Evolutionary conservation across 768 basidiomycete species (phyloP).

Genomic region (Cystofilobasidium ferigula): DNA sequence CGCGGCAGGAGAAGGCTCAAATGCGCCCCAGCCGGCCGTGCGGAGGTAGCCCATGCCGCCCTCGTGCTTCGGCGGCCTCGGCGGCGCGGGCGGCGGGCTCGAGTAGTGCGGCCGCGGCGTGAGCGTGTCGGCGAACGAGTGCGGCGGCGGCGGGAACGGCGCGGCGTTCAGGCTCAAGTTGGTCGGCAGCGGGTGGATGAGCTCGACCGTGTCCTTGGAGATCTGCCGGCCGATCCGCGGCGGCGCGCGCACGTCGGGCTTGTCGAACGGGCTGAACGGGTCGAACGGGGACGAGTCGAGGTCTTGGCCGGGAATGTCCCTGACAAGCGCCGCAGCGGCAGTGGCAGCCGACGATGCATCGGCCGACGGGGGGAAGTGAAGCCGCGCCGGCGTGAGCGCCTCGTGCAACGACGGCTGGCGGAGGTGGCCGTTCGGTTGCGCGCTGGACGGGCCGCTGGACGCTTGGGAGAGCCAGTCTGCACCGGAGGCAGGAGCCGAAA

Average conservation of each 20-base stretch:
- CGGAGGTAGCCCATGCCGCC: neutral
- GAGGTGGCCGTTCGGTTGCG: neutral
- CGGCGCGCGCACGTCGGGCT: neutral
- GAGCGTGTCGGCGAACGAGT: constrained; percentile 15
- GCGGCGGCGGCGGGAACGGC: constrained; percentile 13
- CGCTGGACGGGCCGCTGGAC: too few relatives aligned
- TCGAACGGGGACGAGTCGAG: neutral
- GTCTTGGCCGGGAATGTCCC: neutral
- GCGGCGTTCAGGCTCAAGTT: neutral
- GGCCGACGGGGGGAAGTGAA: neutral
- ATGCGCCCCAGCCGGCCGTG: neutral
- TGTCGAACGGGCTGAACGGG: constrained; percentile 5
- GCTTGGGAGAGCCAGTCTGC: neutral
- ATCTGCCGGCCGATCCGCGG: neutral
- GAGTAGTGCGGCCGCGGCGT: constrained; percentile 22
- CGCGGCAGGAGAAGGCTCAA: neutral
- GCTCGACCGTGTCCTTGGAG: constrained; percentile 8
- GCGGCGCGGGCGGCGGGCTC: neutral
- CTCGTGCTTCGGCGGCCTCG: neutral
- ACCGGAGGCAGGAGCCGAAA: neutral
- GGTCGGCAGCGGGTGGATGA: constrained; percentile 4
- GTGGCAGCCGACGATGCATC: neutral
- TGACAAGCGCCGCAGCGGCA: too few relatives aligned
- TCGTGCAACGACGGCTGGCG: neutral
- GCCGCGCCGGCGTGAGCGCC: neutral